Conservation (phyloP, 2,329 filamentous ascomycete genomes). For the Myriangium duriaei region DNA sequence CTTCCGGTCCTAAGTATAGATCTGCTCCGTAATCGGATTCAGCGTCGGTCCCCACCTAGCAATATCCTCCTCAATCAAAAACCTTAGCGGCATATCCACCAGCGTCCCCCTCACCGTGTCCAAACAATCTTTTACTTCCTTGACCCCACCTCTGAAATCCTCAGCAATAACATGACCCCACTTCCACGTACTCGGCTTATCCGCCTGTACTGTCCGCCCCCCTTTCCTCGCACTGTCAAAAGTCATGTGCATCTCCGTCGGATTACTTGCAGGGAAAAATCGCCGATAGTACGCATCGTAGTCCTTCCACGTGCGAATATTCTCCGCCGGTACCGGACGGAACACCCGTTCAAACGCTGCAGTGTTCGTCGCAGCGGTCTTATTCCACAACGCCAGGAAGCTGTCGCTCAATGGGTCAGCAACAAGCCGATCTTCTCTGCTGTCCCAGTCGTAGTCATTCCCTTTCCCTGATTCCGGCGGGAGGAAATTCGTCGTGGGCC, state of each 20-base stretch:
- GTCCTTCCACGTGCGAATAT: slow-evolving; percentile 56
- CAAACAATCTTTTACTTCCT: slow-evolving; percentile 56
- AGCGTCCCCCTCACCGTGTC: slow-evolving; percentile 47
- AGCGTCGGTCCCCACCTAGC: slow-evolving; percentile 63
- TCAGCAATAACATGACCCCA: slow-evolving; percentile 72
- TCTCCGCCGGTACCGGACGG: slow-evolving; percentile 61
- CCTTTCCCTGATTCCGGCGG: slow-evolving; percentile 41
- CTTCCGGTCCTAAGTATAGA: slow-evolving; percentile 26
- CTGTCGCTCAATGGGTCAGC: slow-evolving; percentile 57
- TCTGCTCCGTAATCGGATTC: slow-evolving; percentile 36
- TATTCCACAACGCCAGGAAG: slow-evolving; percentile 61
- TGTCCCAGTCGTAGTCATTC: slow-evolving; percentile 40
- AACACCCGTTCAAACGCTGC: slow-evolving; percentile 71
- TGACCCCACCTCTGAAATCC: slow-evolving; percentile 33
- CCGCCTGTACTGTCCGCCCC: slow-evolving; percentile 13
- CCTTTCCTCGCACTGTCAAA: slow-evolving; percentile 9
- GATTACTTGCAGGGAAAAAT: slow-evolving; percentile 42
- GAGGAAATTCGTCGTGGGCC: slow-evolving; percentile 41
- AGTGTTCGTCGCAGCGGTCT: slow-evolving; percentile 64
- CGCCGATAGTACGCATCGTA: slow-evolving; percentile 60
- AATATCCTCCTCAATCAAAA: slow-evolving; percentile 75
- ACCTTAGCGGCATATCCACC: slow-evolving; percentile 82
- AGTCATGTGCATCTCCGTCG: slow-evolving; percentile 32
- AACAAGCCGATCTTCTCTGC: slow-evolving; percentile 43
- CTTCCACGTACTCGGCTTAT: slow-evolving; percentile 49